These are phyloP conservation scores for Pestalotiopsis sp. DNA, from an alignment of 2,329 filamentous ascomycete genomes.

Conservation along the genomic window DNA sequence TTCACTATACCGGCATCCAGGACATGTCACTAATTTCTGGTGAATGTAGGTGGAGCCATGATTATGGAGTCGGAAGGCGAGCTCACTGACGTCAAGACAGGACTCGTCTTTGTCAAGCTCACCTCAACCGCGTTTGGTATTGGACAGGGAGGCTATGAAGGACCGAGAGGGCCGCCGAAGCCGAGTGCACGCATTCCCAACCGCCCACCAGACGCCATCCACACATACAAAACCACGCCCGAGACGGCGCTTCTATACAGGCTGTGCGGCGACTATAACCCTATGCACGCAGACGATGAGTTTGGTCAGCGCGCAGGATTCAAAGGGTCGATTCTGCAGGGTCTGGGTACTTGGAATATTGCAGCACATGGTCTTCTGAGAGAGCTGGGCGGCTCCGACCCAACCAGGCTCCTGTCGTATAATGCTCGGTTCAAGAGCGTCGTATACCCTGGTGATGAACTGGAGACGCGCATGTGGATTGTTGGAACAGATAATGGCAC, in stretches of 20 bases:
- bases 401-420: slow-evolving; percentile 42
- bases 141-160: slow-evolving; percentile 47
- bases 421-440: slow-evolving; percentile 46
- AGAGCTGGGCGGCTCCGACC: slow-evolving; percentile 41
- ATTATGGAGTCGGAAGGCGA: slow-evolving; percentile 43
- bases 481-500: slow-evolving; percentile 32
- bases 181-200: slow-evolving; percentile 29
- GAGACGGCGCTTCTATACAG: slow-evolving; percentile 45
- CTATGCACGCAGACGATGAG: slow-evolving; percentile 22
- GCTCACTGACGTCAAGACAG: slow-evolving; percentile 41
- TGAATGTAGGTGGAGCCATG: slow-evolving; percentile 34
- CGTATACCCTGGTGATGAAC: slow-evolving; percentile 48
- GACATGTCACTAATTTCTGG: neutral
- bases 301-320: slow-evolving; percentile 38
- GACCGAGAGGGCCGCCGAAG: slow-evolving; percentile 41
- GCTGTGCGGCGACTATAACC: slow-evolving; percentile 52
- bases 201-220: slow-evolving; percentile 38
- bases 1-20: neutral
- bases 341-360: slow-evolving; percentile 50
- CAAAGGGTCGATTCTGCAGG: slow-evolving; percentile 47
- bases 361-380: slow-evolving; percentile 44
- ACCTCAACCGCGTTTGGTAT: slow-evolving; percentile 44
- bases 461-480: slow-evolving; percentile 46
- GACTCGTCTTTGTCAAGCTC: slow-evolving; percentile 40
- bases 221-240: slow-evolving; percentile 38